Conservation (phyloP, 2,329 filamentous ascomycete genomes). For the Chaetomium sp. region DNA sequence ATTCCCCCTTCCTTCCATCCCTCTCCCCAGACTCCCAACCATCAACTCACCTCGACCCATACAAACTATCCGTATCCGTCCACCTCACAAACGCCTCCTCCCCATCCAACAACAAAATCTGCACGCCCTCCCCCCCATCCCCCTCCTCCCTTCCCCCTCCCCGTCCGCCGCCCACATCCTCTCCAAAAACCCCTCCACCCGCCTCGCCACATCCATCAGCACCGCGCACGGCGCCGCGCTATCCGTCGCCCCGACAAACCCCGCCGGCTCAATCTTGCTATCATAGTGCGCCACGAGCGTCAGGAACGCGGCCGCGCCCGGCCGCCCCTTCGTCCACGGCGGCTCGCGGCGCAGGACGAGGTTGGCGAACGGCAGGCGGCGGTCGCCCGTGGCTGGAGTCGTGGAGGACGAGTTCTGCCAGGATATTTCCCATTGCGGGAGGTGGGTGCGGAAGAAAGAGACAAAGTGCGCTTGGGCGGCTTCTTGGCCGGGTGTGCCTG, state of each 20-base stretch:
- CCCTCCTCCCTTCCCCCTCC: slow-evolving; percentile 51
- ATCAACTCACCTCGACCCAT: slow-evolving; percentile 66
- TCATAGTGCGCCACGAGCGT: slow-evolving; percentile 86
- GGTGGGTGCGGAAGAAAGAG: slow-evolving; percentile 73
- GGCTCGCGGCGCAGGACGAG: slow-evolving; percentile 77
- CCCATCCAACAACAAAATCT: slow-evolving; percentile 79
- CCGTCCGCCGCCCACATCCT: slow-evolving; percentile 65
- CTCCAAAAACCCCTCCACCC: slow-evolving; percentile 70
- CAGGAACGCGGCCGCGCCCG: slow-evolving; percentile 71
- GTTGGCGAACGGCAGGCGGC: slow-evolving; percentile 71
- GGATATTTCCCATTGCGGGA: slow-evolving; percentile 80
- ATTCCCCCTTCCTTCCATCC: background rate
- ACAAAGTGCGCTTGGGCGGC: slow-evolving; percentile 80
- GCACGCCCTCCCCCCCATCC: slow-evolving; percentile 64
- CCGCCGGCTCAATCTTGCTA: slow-evolving; percentile 69
- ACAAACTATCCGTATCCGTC: slow-evolving; percentile 73
- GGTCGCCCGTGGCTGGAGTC: slow-evolving; percentile 72
- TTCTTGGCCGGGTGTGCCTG: slow-evolving; percentile 75
- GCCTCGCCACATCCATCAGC: slow-evolving; percentile 74
- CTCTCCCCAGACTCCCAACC: background rate
- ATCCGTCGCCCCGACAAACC: slow-evolving; percentile 83
- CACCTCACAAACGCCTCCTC: slow-evolving; percentile 78
- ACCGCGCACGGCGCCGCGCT: slow-evolving; percentile 84
- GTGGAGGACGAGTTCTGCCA: slow-evolving; percentile 87
- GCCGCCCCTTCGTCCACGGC: slow-evolving; percentile 61